Percentiles rank a stretch among this genome's conserved stretches.
Evolutionary conservation across 345 rosid genomes (phyloP).

Genomic region (Eucalyptus polyanthemos): DNA sequence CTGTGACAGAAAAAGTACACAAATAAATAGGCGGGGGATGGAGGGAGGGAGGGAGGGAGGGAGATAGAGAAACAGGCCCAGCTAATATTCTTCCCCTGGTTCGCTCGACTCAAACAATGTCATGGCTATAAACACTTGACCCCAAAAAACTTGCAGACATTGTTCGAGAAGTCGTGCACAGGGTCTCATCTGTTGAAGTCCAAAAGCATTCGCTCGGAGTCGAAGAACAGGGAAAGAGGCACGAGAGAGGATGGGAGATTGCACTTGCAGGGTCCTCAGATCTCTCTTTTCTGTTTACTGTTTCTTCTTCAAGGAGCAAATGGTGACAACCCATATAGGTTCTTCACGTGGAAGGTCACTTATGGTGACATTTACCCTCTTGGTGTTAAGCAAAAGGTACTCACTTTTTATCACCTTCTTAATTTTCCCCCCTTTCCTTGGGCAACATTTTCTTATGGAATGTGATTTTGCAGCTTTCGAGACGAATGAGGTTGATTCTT

Average conservation of each 20-base stretch:
- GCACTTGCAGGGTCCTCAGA: slow-evolving; percentile 3
- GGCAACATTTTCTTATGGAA: neutral
- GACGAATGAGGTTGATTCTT: neutral
- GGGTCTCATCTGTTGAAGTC: neutral
- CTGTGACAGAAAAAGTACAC: neutral
- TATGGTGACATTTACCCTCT: slow-evolving; percentile 90
- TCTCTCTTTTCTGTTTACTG: slow-evolving; percentile 21
- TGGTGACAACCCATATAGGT: slow-evolving; percentile 78
- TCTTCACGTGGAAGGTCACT: slow-evolving; percentile 76
- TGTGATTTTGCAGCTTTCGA: neutral
- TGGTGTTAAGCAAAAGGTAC: slow-evolving; percentile 84
- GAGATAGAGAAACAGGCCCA: neutral
- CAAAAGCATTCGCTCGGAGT: neutral
- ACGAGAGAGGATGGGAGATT: slow-evolving; percentile 15
- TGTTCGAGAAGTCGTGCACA: neutral
- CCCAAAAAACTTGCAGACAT: neutral
- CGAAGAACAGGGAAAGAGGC: neutral
- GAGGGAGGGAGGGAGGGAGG: neutral
- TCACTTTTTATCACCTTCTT: neutral
- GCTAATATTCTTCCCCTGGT: neutral
- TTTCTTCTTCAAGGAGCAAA: slow-evolving; percentile 31
- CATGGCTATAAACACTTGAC: neutral
- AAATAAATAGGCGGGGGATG: neutral
- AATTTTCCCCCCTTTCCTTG: neutral
- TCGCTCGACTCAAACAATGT: neutral